Percentiles rank a stretch among this genome's conserved stretches.
phyloP scores from a whole-genome alignment of 176 grass and related monocot species.

The Musa itinerans region DNA sequence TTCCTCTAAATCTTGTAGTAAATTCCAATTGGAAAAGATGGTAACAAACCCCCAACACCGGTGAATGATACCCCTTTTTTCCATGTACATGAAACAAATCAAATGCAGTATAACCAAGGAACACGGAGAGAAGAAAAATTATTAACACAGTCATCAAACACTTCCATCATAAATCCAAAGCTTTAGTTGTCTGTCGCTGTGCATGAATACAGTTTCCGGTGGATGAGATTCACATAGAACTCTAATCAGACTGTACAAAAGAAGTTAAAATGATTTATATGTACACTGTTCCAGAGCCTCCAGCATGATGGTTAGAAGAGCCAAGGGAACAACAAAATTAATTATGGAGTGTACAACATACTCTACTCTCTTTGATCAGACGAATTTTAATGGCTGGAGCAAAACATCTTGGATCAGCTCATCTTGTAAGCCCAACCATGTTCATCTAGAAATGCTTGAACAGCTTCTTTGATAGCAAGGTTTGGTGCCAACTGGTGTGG shows the following conservation, averaged over 20 bases:
- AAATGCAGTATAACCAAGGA: no score
- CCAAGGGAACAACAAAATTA: background rate
- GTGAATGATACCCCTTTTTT: no score
- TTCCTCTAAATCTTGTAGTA: no score
- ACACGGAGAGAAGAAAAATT: no score
- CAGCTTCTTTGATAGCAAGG: slow-evolving; percentile 74
- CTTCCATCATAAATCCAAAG: background rate
- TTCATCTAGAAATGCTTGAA: slow-evolving; percentile 54
- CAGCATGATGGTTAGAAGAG: background rate
- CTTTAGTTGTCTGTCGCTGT: background rate
- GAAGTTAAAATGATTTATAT: background rate
- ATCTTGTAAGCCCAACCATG: slow-evolving; percentile 80
- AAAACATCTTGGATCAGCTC: slow-evolving; percentile 20
- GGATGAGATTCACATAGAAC: background rate
- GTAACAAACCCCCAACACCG: no score
- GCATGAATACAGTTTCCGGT: background rate
- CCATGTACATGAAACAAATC: no score
- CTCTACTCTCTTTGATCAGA: background rate
- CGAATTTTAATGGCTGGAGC: background rate
- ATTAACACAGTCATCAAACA: no score
- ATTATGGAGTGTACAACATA: background rate
- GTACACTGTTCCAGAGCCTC: background rate
- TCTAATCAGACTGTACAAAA: background rate
- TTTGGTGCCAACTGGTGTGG: slow-evolving; percentile 67
- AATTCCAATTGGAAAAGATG: no score